Percentiles rank a stretch among this genome's conserved stretches.
Evolutionary conservation across 208 protist genomes (phyloP).

Genomic region (Herpetomonas samuelpessoai): DNA sequence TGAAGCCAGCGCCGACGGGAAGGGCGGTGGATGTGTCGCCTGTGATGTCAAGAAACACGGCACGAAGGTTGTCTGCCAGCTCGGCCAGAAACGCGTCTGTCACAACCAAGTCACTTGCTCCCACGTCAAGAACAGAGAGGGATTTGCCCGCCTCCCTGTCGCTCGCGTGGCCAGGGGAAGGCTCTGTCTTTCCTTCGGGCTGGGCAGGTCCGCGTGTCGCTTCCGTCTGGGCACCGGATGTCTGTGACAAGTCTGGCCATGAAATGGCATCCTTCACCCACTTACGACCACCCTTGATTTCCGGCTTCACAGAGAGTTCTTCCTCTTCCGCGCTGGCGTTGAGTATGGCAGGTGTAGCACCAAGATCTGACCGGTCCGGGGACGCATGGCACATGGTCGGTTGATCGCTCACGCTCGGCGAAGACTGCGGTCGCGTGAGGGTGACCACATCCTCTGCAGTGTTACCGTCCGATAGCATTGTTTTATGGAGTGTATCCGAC

Average conservation of each 20-base stretch:
- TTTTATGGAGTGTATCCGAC: too few relatives aligned
- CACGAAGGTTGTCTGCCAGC: not conserved
- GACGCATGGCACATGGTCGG: too few relatives aligned
- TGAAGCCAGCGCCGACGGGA: too few relatives aligned
- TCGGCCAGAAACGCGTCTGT: not conserved
- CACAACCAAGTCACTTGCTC: not conserved
- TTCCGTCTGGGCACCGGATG: not conserved
- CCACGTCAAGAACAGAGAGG: not conserved
- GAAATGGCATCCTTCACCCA: too few relatives aligned
- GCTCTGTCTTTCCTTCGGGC: not conserved
- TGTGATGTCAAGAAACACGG: not conserved
- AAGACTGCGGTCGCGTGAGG: too few relatives aligned
- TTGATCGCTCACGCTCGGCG: too few relatives aligned
- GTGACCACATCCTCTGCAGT: not conserved
- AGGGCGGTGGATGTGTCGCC: too few relatives aligned
- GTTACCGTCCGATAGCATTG: not conserved
- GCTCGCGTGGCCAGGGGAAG: too few relatives aligned
- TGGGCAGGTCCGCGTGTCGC: not conserved
- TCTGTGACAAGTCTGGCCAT: too few relatives aligned
- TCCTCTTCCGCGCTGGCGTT: not conserved
- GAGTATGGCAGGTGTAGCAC: not conserved
- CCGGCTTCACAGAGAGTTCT: not conserved
- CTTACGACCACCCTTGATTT: not conserved
- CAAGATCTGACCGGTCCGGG: not conserved
- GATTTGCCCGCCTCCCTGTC: not conserved